A percentile compares a stretch with the other conserved stretches of the same genome.
These are phyloP conservation scores for Colletotrichum simmondsii DNA, from an alignment of 2,329 filamentous ascomycete genomes.

Conservation along the genomic window DNA sequence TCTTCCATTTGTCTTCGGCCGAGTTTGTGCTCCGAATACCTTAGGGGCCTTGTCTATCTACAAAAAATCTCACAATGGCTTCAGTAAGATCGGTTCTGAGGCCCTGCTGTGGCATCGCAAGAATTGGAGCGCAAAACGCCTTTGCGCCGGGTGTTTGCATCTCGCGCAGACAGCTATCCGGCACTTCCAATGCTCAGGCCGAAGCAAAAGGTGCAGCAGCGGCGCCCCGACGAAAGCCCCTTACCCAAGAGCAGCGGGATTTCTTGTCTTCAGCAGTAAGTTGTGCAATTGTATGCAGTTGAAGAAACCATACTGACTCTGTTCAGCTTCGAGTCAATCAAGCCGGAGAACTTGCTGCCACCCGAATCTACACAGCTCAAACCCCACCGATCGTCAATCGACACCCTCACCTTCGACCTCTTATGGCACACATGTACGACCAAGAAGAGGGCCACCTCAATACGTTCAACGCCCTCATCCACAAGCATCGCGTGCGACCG, in stretches of 20 bases:
- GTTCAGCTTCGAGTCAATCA: conserved; percentile 90
- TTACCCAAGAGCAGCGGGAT: conserved; percentile 76
- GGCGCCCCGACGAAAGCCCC: conserved; percentile 60
- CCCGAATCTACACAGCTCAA: conserved; percentile 92
- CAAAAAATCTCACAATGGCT: conserved; percentile 24
- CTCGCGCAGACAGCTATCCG: conserved; percentile 21
- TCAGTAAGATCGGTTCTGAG: conserved; percentile 12
- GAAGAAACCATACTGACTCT: neutral
- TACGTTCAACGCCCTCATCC: conserved; percentile 86
- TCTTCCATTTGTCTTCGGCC: conserved; percentile 7
- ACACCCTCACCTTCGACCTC: conserved; percentile 86
- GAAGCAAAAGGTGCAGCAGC: conserved; percentile 8
- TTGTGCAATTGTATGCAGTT: conserved; percentile 38
- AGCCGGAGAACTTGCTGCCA: conserved; percentile 95
- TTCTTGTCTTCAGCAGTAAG: conserved; percentile 79
- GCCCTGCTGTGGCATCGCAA: conserved; percentile 2
- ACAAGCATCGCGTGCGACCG: conserved; percentile 88
- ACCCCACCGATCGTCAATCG: conserved; percentile 81
- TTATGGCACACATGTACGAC: conserved; percentile 99
- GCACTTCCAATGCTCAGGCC: conserved; percentile 14
- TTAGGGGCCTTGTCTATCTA: neutral
- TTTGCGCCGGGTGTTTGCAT: conserved; percentile 11
- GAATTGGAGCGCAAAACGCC: neutral
- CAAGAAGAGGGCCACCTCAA: conserved; percentile 90
- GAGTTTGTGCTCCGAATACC: conserved; percentile 2